Evolutionary conservation across 169 alveolate genomes (phyloP), one percentile per base, ranked within the genome.

Genomic region (Plasmodium chabaudi): DNA sequence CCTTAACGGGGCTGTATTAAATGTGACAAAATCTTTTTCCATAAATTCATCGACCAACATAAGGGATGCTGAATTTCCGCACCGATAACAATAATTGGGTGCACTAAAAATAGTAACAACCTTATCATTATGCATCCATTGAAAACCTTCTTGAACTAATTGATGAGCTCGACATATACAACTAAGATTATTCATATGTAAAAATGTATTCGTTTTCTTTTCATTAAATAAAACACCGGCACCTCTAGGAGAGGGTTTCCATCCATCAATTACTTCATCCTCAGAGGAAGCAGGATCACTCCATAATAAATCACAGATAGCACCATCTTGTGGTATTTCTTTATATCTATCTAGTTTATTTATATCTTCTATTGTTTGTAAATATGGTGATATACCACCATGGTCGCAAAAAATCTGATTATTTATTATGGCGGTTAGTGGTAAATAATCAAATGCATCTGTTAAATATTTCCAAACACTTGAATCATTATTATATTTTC

Each of bases 281-380:
- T 91, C 92, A 53, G 94, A 94, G 39, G 95, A 98, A 61, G 97
- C 99, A 23, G 99, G 99, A 74, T 98, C 99, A 21, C 98, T 95
- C 99, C 99, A 99, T 88, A 99, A 87, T 72, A 99, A 95, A 92
- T 99, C 99, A 75, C 99, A 98, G 99, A 98, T 98, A 0, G 99
- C 98, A 4, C 99, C 99, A 72, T 97, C 99, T 91, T 97, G 99
- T 0, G 99, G 99, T 1, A 98, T 98, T 89, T 97, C 99, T 34
- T 92, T 68, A 60, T 56, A 94, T 90, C 95, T 34, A 69, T 94
- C 93, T 47, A 97, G 87, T 51, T 95, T 86, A 70, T 97, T 92
- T 1, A 98, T 96, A 46, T 98, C 98, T 75, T 98, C 99, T 44
- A 98, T 91, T 6, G 98, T 94, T 46, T 94, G 94, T 55, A 98